Evolutionary conservation across 2,329 filamentous ascomycete genomes (phyloP).

Genomic region (Diplodia seriata): DNA sequence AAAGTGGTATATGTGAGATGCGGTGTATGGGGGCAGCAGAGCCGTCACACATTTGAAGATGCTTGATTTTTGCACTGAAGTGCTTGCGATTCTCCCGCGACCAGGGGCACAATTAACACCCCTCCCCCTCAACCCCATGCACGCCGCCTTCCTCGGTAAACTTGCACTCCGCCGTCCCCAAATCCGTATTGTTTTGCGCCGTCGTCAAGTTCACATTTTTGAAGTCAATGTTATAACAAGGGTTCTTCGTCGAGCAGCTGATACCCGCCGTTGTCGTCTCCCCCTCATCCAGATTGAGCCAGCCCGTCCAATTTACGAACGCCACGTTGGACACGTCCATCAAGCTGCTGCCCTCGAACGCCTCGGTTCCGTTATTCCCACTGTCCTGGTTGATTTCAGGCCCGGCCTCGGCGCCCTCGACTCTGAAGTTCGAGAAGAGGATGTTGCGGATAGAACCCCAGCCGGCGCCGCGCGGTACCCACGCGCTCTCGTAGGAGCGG

Average conservation of each 20-base stretch:
- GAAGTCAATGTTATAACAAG: slow-evolving; percentile 60
- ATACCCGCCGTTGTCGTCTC: slow-evolving; percentile 51
- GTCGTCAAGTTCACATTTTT: slow-evolving; percentile 50
- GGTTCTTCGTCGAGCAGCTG: slow-evolving; percentile 56
- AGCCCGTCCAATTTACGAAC: slow-evolving; percentile 62
- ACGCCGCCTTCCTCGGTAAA: slow-evolving; percentile 50
- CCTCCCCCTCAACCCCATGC: slow-evolving; percentile 42
- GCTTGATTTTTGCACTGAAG: not conserved
- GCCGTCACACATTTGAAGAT: not conserved
- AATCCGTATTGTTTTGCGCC: slow-evolving; percentile 43
- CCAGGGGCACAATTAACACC: slow-evolving; percentile 31
- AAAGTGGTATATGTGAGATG: no score
- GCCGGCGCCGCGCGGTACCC: slow-evolving; percentile 58
- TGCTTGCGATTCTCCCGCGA: not conserved
- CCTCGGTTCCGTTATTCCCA: slow-evolving; percentile 59
- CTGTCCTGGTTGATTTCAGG: slow-evolving; percentile 57
- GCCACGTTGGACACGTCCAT: slow-evolving; percentile 59
- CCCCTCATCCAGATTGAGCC: slow-evolving; percentile 42
- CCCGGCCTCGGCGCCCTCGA: slow-evolving; percentile 55
- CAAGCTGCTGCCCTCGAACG: slow-evolving; percentile 56
- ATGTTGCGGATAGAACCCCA: slow-evolving; percentile 62
- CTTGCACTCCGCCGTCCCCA: slow-evolving; percentile 47
- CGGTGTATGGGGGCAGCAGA: no score
- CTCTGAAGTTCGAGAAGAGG: slow-evolving; percentile 59
- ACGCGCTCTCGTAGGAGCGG: slow-evolving; percentile 56